Percentiles rank a stretch among this genome's conserved stretches.
phyloP scores from a whole-genome alignment of 371 early-diverging fungal genomes.

The Synchytrium microbalum region DNA sequence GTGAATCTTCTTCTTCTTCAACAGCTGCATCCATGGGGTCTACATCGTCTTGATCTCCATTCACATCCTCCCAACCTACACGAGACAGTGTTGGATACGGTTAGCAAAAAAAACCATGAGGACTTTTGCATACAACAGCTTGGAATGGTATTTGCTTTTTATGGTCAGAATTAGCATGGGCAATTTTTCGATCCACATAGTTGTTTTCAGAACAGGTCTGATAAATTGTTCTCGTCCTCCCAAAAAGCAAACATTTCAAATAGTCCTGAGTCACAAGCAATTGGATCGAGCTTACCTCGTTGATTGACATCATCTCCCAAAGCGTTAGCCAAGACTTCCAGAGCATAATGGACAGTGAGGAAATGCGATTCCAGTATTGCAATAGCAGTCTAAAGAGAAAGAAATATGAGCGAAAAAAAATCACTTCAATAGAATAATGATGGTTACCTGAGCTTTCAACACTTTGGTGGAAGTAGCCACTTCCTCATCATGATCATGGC shows the following conservation, averaged over 20 bases:
- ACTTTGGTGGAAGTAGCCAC: not conserved
- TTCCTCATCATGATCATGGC: not conserved
- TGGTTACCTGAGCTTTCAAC: not conserved
- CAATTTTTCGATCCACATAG: not conserved
- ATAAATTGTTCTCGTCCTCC: not conserved
- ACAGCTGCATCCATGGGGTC: not conserved
- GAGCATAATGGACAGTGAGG: not conserved
- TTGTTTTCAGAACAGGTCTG: not conserved
- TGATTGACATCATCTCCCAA: not conserved
- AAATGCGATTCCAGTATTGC: not conserved
- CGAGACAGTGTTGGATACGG: not conserved
- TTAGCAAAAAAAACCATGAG: not conserved
- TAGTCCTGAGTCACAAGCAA: not conserved
- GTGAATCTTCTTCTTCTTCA: not conserved
- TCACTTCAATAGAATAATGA: not conserved
- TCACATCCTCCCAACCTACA: not conserved
- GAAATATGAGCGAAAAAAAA: not conserved
- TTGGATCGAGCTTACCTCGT: not conserved
- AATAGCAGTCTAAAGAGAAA: not conserved
- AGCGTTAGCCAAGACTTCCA: not conserved
- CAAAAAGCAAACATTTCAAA: not conserved
- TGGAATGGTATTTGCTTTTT: too few relatives aligned
- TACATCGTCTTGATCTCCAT: not conserved
- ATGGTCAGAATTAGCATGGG: conserved; percentile 2
- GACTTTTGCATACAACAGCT: not conserved